phyloP scores from a whole-genome alignment of 805 yeast species.

The Cyberlindnera meyerae region DNA sequence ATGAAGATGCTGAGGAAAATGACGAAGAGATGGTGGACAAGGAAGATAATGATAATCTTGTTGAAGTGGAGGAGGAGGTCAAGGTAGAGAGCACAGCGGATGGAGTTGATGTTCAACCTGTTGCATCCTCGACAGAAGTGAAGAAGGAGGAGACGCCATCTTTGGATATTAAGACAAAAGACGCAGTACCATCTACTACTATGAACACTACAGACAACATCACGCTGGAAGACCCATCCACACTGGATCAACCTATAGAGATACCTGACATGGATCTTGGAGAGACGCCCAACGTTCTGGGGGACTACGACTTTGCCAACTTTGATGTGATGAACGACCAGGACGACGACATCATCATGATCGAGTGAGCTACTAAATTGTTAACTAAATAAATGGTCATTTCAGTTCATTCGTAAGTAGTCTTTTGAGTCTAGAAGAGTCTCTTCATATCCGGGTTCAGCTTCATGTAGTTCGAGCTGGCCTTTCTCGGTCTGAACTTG shows the following conservation, averaged over 20 bases:
- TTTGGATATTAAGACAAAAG: no score
- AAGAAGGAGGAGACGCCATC: no score
- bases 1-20: slow-evolving; percentile 10
- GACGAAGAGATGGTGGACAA: slow-evolving; percentile 4
- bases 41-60: slow-evolving; percentile 1
- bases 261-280: slow-evolving; percentile 5
- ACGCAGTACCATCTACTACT: no score
- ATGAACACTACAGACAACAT: no score
- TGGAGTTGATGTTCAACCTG: background rate
- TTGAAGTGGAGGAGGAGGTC: slow-evolving; percentile 2
- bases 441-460: no score
- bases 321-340: slow-evolving; percentile 16
- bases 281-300: slow-evolving; percentile 12
- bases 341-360: slow-evolving; percentile 16
- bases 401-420: no score
- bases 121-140: background rate
- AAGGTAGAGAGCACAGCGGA: background rate
- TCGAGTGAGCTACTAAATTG: slow-evolving; percentile 9
- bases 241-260: background rate
- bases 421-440: no score
- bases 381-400: no score
- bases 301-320: slow-evolving; percentile 17
- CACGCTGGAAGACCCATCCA: background rate
- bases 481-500: slow-evolving; percentile 14
- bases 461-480: slow-evolving; percentile 18